These are phyloP conservation scores for Xylariaceae sp. DNA, from an alignment of 2,329 filamentous ascomycete species.

Conservation along the genomic window DNA sequence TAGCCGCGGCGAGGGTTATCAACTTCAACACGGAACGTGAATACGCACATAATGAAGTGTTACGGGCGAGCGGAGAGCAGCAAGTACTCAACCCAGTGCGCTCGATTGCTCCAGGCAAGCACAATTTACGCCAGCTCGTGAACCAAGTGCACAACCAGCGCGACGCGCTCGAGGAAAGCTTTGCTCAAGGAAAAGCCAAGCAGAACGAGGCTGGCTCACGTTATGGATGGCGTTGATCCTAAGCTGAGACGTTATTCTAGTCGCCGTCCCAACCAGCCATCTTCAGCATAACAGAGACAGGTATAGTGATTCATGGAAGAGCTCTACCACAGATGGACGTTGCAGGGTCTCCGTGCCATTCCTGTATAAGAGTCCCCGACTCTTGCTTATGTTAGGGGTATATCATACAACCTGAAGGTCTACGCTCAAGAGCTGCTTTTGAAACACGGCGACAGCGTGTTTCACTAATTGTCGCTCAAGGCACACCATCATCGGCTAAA, in stretches of 20 bases:
- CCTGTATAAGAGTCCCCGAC: too few species aligned
- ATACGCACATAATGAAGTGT: constrained; percentile 75
- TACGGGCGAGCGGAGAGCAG: constrained; percentile 64
- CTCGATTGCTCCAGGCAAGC: constrained; percentile 78
- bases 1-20: constrained; percentile 54
- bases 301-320: background rate
- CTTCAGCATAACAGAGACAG: background rate
- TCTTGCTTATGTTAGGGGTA: background rate
- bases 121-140: constrained; percentile 82
- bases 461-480: too few species aligned
- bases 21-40: constrained; percentile 87
- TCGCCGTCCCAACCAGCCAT: background rate
- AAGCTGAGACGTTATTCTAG: background rate
- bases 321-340: too few species aligned
- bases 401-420: background rate
- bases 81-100: constrained; percentile 77
- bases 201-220: constrained; percentile 73
- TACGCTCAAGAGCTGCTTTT: too few species aligned
- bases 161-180: constrained; percentile 87
- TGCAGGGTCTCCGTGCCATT: too few species aligned
- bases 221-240: constrained; percentile 66
- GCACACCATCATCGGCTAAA: too few species aligned
- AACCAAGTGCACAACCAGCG: constrained; percentile 75
- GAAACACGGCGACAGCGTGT: too few species aligned
- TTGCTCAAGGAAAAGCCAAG: constrained; percentile 73